Evolutionary conservation across 2,329 filamentous ascomycete species (phyloP), one percentile per base, ranked within the genome.

Genomic region (Fusarium sp.): DNA sequence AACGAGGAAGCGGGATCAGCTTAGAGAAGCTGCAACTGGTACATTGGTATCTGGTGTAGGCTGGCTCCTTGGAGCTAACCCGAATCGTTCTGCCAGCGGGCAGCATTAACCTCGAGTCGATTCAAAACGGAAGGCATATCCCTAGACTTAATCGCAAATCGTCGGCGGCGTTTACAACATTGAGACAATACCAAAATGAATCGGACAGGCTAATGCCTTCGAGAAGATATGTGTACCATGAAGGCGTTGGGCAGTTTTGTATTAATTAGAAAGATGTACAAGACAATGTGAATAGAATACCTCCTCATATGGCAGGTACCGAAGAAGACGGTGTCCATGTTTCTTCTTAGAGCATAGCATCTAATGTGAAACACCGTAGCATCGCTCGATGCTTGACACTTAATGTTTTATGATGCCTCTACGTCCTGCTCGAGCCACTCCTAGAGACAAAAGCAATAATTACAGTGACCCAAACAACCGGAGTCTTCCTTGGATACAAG

Each of bases 1-100:
- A 59, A 83, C 87, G 40, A 86, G 92, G 72, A 94, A 90, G 82
- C 86, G 93, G 72, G 93, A 95, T 77, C 90, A 91, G 78, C 74
- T 92, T 42, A 83, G 88, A 68, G 89, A 91, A 63, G 89, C 86
- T 37, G 89, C 90, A 11, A 88, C 90, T 58, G 89, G 88, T n/a
- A 89, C 89, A 3, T 77, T 92, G 48, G 89, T 90, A 4, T 89
- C 87, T 45, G 88, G 90, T 20, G 87, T 92, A 25, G 89, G 90
- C 0, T 92, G 90, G 90, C 77, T 92, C 48, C 86, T 92, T 62
- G 88, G 88, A 9, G 89, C 89, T n/a, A 80, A 78, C 58, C 71
- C 76, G 2, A 76, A 68, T 41, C 72, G 77, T 43, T 60, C 65
- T 45, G 51, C 56, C 41, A 42, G 57, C 27, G 55, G 59, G 23